These are phyloP conservation scores for Melaleuca alternifolia DNA, from an alignment of 345 rosid species.

Conservation along the genomic window DNA sequence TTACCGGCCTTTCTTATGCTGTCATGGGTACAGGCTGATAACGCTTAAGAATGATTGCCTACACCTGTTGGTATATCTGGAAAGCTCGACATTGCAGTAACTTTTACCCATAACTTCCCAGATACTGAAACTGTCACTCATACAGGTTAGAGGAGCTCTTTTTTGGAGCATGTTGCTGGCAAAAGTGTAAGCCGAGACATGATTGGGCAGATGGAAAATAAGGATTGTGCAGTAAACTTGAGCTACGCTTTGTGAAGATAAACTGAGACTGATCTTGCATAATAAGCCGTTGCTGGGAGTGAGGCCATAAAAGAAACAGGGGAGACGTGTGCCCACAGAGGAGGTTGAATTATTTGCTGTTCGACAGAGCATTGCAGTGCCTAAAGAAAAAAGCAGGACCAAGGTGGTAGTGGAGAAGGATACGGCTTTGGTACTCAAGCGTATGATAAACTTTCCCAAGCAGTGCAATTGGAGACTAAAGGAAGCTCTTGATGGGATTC, in stretches of 20 bases:
- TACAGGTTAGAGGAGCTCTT: not conserved
- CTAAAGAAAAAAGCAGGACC: not conserved
- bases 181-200: not conserved
- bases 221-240: not conserved
- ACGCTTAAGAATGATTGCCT: not conserved
- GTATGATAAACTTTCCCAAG: not conserved
- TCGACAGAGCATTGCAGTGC: not conserved
- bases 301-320: not conserved
- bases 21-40: too few species aligned
- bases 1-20: too few species aligned
- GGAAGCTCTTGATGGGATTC: not conserved
- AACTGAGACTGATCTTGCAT: not conserved
- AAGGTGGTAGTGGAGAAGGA: not conserved
- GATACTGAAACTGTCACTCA: not conserved
- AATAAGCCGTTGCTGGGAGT: too few species aligned
- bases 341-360: not conserved
- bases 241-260: not conserved
- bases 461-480: not conserved
- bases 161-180: too few species aligned
- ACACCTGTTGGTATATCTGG: not conserved
- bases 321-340: not conserved
- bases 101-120: not conserved
- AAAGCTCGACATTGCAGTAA: not conserved
- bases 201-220: not conserved
- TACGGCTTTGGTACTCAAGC: not conserved